These are phyloP conservation scores for Chalciporus sphaerocephalus DNA, from an alignment of 768 basidiomycete genomes.

Conservation along the genomic window DNA sequence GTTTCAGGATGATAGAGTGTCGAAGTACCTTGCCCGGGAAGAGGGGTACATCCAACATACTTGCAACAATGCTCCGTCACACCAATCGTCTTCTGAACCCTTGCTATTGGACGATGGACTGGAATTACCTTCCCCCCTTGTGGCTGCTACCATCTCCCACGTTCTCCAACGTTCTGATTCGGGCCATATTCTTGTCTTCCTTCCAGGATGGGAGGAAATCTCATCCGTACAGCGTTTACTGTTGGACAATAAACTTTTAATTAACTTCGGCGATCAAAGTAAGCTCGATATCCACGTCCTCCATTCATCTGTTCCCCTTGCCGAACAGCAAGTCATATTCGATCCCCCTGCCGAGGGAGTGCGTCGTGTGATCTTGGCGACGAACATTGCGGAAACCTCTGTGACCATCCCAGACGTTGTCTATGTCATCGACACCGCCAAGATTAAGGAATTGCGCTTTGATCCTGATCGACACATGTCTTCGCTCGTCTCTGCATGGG, in stretches of 20 bases:
- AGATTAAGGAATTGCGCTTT: constrained; percentile 84
- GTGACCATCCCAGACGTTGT: constrained; percentile 94
- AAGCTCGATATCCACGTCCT: constrained; percentile 73
- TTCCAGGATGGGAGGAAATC: constrained; percentile 95
- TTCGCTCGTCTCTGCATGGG: constrained; percentile 85
- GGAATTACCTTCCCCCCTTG: constrained; percentile 75
- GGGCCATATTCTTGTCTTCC: constrained; percentile 86
- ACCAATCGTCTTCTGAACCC: constrained; percentile 8
- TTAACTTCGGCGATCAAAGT: constrained; percentile 56
- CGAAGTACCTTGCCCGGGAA: constrained; percentile 70
- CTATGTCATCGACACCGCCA: constrained; percentile 86
- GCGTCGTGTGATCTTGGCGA: constrained; percentile 85
- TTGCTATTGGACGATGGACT: constrained; percentile 47
- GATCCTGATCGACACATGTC: constrained; percentile 88
- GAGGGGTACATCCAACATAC: constrained; percentile 15
- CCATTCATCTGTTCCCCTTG: constrained; percentile 84
- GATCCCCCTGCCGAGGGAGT: constrained; percentile 73
- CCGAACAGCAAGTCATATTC: constrained; percentile 87
- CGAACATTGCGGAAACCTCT: constrained; percentile 94
- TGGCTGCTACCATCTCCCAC: constrained; percentile 77
- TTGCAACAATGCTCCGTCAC: neutral
- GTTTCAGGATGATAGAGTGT: constrained; percentile 63
- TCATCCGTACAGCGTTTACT: constrained; percentile 62
- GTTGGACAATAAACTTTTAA: constrained; percentile 45
- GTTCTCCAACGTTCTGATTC: constrained; percentile 69